Evolutionary conservation across 169 alveolate species (phyloP), one percentile per base, ranked within the genome.

Genomic region (Eimeria falciformis): DNA sequence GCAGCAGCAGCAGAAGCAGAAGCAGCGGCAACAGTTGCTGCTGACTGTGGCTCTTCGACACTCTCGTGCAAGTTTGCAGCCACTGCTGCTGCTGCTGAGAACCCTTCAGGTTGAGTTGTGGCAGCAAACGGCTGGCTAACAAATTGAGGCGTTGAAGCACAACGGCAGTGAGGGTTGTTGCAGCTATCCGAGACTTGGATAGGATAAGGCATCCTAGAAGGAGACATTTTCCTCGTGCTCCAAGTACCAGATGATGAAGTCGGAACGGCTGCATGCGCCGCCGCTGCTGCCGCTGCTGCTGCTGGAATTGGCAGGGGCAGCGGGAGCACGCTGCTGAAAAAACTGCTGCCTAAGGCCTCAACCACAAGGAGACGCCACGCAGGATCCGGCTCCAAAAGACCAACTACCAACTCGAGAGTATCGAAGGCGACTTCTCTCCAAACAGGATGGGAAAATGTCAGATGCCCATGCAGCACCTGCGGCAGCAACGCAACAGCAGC

Each of bases 331-430:
- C 85, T 75, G 43, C 85, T 75, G 66, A 75, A 75, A 65, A 75
- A 75, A 18, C 85, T 75, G 85, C 85, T 75, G 46, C 85, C 85
- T 2, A 75, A 25, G 21, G 85, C 85, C 62, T 75, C 85, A 33
- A 58, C 85, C 45, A 75, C 85, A 21, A 75, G 85, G n/a, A 75
- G 14, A 37, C 85, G 25, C 85, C 85, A 75, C 55, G 53, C 56
- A 9, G 85, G 85, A 25, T 75, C 85, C 6, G 66, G 85, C 66
- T 75, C 85, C 33, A 75, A 45, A n/a, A 75, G 66, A 3, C 66
- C 85, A 11, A 75, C 56, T 9, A 75, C 85, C 33, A 75, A n/a
- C 43, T 75, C 85, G 23, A 75, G 66, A 17, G 85, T 75, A 5
- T 75, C 85, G 6, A 21, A 58, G 40, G 85, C 40, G 0, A 75